Evolutionary conservation across 2,329 filamentous ascomycete species (phyloP).

Genomic region (Teratosphaeria viscida): DNA sequence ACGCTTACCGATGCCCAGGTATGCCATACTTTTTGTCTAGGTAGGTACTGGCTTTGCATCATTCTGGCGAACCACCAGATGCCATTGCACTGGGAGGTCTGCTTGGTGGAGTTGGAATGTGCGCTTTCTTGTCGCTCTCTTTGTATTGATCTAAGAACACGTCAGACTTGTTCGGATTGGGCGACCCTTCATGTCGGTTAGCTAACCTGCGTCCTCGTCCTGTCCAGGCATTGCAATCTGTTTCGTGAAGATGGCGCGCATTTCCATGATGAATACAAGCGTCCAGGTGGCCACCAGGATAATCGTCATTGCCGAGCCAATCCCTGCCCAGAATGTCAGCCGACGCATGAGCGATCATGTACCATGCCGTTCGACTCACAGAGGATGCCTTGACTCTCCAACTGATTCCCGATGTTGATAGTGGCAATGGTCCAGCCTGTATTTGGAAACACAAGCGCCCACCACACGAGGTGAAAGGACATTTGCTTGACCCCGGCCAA

Average conservation of each 20-base stretch:
- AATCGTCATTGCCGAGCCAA: constrained; percentile 47
- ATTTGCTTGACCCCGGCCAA: constrained; percentile 11
- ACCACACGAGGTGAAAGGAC: constrained; percentile 42
- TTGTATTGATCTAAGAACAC: background rate
- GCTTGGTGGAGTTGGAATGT: background rate
- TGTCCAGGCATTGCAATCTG: background rate
- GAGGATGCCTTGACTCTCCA: constrained; percentile 41
- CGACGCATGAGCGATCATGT: constrained; percentile 8
- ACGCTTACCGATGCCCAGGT: no score
- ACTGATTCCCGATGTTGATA: constrained; percentile 42
- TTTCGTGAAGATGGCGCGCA: background rate
- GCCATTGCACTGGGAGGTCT: background rate
- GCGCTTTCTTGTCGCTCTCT: background rate
- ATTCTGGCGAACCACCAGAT: background rate
- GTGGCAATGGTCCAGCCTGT: constrained; percentile 52
- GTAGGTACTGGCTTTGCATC: background rate
- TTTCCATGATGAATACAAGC: constrained; percentile 28
- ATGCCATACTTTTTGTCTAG: background rate
- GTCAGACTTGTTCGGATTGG: background rate
- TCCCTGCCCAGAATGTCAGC: constrained; percentile 22
- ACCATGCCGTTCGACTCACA: background rate
- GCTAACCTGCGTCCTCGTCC: background rate
- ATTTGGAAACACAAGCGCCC: constrained; percentile 57
- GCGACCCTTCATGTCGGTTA: background rate
- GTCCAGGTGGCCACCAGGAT: constrained; percentile 46